Evolutionary conservation across 2,329 filamentous ascomycete species (phyloP).

Genomic region (Penicillium glabrum): DNA sequence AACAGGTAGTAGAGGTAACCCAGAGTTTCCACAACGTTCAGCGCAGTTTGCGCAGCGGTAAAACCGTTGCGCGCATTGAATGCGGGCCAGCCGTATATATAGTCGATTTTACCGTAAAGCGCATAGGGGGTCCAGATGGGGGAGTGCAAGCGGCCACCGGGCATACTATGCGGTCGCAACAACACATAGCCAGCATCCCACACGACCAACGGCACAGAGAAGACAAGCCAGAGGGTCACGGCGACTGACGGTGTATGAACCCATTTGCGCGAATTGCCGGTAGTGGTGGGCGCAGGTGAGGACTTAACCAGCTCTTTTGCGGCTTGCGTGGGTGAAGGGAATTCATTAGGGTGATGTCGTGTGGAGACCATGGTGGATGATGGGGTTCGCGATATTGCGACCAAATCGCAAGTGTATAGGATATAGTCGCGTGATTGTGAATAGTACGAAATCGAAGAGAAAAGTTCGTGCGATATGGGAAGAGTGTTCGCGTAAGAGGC

Average conservation of each 20-base stretch:
- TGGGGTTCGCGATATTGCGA: neutral
- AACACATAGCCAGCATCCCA: conserved; percentile 84
- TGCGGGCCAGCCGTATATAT: conserved; percentile 77
- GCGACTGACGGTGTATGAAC: conserved; percentile 61
- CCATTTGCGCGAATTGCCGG: conserved; percentile 40
- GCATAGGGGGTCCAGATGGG: conserved; percentile 76
- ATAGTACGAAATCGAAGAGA: neutral
- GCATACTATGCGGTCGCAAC: conserved; percentile 77
- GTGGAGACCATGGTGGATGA: conserved; percentile 54
- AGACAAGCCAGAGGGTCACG: conserved; percentile 67
- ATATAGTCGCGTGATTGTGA: conserved; percentile 3
- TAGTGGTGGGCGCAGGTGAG: conserved; percentile 24
- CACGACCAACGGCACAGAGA: conserved; percentile 74
- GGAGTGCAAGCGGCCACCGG: conserved; percentile 68
- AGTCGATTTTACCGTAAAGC: conserved; percentile 76
- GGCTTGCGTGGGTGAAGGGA: conserved; percentile 38
- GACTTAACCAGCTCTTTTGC: conserved; percentile 26
- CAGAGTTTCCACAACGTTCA: conserved; percentile 68
- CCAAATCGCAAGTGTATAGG: neutral
- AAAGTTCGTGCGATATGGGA: neutral
- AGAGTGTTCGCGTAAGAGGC: neutral
- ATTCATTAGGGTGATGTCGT: conserved; percentile 54
- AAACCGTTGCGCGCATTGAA: conserved; percentile 70
- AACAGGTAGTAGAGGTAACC: conserved; percentile 65
- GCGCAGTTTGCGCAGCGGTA: conserved; percentile 68